Evolutionary conservation across 352 stramenopile genomes (phyloP).

Genomic region (Globisporangium barbulae): DNA sequence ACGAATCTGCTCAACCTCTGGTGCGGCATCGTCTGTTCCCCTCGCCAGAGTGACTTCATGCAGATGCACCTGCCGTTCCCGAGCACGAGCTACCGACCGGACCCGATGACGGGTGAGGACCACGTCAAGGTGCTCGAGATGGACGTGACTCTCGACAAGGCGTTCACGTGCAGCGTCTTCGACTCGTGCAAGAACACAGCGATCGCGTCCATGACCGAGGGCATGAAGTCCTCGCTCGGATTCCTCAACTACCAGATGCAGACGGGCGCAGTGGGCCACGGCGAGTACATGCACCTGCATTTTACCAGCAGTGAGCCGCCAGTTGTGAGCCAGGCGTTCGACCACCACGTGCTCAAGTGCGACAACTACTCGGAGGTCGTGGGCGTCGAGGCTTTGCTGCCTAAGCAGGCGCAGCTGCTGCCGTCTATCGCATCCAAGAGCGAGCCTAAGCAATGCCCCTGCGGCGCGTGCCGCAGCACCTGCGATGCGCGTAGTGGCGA

Average conservation of each 20-base stretch:
- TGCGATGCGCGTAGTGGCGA: constrained; percentile 45
- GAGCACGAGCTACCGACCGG: constrained; percentile 61
- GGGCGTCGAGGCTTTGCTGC: constrained; percentile 31
- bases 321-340: constrained; percentile 23
- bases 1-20: constrained; percentile 85
- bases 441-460: constrained; percentile 70
- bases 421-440: constrained; percentile 52
- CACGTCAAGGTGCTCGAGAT: constrained; percentile 79
- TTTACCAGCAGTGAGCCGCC: constrained; percentile 34
- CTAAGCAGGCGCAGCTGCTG: constrained; percentile 61
- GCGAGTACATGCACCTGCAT: constrained; percentile 80
- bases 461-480: constrained; percentile 60
- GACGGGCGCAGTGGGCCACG: constrained; percentile 81
- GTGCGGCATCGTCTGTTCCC: constrained; percentile 84
- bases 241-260: constrained; percentile 90
- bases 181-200: constrained; percentile 86
- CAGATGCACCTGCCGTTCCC: constrained; percentile 59
- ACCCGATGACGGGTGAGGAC: constrained; percentile 73
- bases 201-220: constrained; percentile 65
- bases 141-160: constrained; percentile 67
- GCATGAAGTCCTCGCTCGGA: constrained; percentile 80
- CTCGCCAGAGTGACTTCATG: constrained; percentile 72
- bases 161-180: constrained; percentile 74
- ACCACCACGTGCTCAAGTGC: constrained; percentile 63
- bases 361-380: constrained; percentile 74